phyloP scores from a whole-genome alignment of 2,329 filamentous ascomycete species.

The Byssochlamys sp. region DNA sequence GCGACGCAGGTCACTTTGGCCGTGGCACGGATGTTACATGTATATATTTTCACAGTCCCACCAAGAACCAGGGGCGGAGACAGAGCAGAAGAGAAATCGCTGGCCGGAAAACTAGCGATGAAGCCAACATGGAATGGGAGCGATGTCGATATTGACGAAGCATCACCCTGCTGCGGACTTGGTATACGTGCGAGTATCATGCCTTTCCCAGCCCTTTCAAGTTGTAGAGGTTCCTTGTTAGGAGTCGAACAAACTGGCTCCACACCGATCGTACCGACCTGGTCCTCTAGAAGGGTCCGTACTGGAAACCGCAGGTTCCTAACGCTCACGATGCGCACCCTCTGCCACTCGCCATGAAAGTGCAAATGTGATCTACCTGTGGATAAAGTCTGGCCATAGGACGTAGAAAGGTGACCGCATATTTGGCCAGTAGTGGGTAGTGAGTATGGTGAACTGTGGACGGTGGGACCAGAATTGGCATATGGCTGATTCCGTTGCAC shows the following conservation, averaged over 20 bases:
- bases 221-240: constrained; percentile 14
- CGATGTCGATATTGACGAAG: constrained; percentile 3
- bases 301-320: constrained; percentile 81
- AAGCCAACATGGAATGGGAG: constrained; percentile 52
- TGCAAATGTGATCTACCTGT: constrained; percentile 40
- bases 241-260: constrained; percentile 29
- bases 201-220: constrained; percentile 56
- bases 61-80: constrained; percentile 48
- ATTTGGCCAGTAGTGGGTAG: constrained; percentile 17
- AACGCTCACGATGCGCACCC: constrained; percentile 71
- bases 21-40: constrained; percentile 74
- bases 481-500: constrained; percentile 6
- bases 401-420: constrained; percentile 25
- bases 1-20: constrained; percentile 59
- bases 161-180: constrained; percentile 42
- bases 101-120: constrained; percentile 59
- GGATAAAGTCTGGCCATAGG: constrained; percentile 18
- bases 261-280: constrained; percentile 82
- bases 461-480: constrained; percentile 8
- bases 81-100: constrained; percentile 37
- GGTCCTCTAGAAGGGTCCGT: constrained; percentile 61
- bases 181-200: constrained; percentile 65
- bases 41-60: constrained; percentile 61
- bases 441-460: constrained; percentile 13
- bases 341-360: constrained; percentile 64